phyloP scores from a whole-genome alignment of 2,329 filamentous ascomycete species.

The Venturia aucupariae region DNA sequence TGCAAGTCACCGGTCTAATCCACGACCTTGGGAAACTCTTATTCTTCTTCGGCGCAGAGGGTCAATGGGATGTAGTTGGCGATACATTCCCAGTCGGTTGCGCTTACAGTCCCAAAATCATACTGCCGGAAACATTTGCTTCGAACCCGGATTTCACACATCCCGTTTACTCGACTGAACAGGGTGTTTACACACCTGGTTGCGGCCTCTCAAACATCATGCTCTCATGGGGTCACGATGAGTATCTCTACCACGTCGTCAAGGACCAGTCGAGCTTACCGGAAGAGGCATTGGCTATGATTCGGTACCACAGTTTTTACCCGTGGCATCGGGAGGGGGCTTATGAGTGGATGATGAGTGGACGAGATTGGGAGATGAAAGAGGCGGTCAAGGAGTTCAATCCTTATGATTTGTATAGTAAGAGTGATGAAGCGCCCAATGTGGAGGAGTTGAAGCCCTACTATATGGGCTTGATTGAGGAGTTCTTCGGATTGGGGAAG shows the following conservation, averaged over 20 bases:
- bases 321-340: constrained; percentile 79
- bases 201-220: constrained; percentile 83
- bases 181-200: constrained; percentile 69
- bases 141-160: constrained; percentile 66
- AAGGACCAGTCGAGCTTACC: constrained; percentile 75
- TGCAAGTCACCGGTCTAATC: constrained; percentile 68
- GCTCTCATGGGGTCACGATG: constrained; percentile 84
- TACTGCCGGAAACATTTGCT: constrained; percentile 70
- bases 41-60: constrained; percentile 71
- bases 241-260: constrained; percentile 79
- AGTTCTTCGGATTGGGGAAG: constrained; percentile 60
- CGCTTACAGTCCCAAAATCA: constrained; percentile 64
- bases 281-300: constrained; percentile 79
- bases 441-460: constrained; percentile 70
- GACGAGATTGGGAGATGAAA: constrained; percentile 71
- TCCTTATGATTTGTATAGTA: constrained; percentile 86
- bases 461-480: constrained; percentile 65
- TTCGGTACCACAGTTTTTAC: constrained; percentile 88
- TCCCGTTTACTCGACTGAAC: constrained; percentile 62
- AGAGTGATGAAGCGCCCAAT: constrained; percentile 72
- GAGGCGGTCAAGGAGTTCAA: constrained; percentile 79
- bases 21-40: constrained; percentile 75
- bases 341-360: constrained; percentile 74
- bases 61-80: constrained; percentile 90
- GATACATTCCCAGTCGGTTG: constrained; percentile 76